Percentiles rank a stretch among this genome's conserved stretches.
phyloP scores from a whole-genome alignment of 805 yeast genomes.

The Zygosaccharomyces gambellarensis region DNA sequence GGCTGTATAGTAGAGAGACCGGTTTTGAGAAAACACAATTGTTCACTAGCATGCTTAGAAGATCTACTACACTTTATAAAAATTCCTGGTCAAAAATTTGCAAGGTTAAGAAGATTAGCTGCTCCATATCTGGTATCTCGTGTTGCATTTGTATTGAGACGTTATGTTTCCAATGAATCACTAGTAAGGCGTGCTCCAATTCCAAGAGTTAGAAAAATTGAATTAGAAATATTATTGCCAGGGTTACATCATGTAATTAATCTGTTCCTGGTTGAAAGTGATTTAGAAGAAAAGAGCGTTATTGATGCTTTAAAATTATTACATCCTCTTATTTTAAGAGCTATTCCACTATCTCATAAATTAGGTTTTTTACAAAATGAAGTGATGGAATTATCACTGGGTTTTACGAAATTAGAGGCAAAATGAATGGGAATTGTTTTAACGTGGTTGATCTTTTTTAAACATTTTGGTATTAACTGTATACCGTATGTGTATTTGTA shows the following conservation, averaged over 20 bases:
- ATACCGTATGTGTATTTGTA: not conserved
- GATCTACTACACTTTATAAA: constrained; percentile 45
- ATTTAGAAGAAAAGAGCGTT: constrained; percentile 1
- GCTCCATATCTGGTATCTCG: constrained; percentile 53
- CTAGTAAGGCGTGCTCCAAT: constrained; percentile 61
- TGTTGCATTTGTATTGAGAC: constrained; percentile 54
- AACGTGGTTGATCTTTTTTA: not conserved
- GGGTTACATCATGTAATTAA: constrained; percentile 39
- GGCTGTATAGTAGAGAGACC: constrained; percentile 58
- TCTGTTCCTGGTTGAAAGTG: not conserved
- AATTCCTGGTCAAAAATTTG: constrained; percentile 17
- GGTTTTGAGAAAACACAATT: constrained; percentile 40
- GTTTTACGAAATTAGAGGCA: constrained; percentile 24
- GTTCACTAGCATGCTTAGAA: constrained; percentile 53
- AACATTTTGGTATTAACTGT: no score
- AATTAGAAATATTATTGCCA: constrained; percentile 44
- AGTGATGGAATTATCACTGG: constrained; percentile 27
- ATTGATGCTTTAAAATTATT: constrained; percentile 19
- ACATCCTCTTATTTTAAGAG: constrained; percentile 30
- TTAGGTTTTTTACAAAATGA: constrained; percentile 28
- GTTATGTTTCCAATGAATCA: constrained; percentile 58
- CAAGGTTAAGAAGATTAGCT: constrained; percentile 27
- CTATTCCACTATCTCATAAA: constrained; percentile 34
- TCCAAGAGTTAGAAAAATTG: constrained; percentile 59
- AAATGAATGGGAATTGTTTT: not conserved